phyloP scores from a whole-genome alignment of 2,329 filamentous ascomycete species.

The Stemphylium lycopersici region DNA sequence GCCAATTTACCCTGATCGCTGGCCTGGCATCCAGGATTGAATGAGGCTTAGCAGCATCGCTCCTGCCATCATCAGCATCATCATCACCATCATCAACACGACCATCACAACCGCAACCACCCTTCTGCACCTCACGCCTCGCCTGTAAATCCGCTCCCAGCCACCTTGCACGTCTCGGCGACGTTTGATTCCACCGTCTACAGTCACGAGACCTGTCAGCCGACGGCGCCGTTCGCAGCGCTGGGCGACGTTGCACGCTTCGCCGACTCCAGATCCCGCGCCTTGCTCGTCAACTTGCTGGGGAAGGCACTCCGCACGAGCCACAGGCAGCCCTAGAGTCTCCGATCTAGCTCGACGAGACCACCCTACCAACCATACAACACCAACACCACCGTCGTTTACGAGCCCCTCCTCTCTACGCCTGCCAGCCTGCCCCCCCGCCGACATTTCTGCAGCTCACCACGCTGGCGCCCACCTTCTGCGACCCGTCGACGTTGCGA shows the following conservation, averaged over 20 bases:
- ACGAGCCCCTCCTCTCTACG: conserved; percentile 3
- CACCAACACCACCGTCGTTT: conserved; percentile 13
- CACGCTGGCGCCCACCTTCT: conserved; percentile 17
- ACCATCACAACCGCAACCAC: background rate
- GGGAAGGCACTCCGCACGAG: conserved; percentile 16
- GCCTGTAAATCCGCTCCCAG: background rate
- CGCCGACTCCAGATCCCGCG: conserved; percentile 15
- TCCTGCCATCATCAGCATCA: conserved; percentile 7
- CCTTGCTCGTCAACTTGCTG: conserved; percentile 17
- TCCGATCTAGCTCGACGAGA: conserved; percentile 13
- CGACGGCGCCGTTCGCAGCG: background rate
- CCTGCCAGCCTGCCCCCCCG: conserved; percentile 7
- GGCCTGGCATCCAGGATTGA: conserved; percentile 8
- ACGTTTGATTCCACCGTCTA: background rate
- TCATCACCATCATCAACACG: background rate
- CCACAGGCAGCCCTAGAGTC: conserved; percentile 15
- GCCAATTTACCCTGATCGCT: conserved; percentile 16
- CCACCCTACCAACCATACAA: conserved; percentile 18
- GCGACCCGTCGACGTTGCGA: conserved; percentile 15
- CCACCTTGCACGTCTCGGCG: background rate
- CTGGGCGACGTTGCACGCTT: conserved; percentile 3
- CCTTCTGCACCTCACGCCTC: background rate
- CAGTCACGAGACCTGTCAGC: background rate
- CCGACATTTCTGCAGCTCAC: conserved; percentile 10
- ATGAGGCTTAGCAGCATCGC: conserved; percentile 15